Conservation (phyloP, 768 basidiomycete species). For the Ephemerocybe angulata region DNA sequence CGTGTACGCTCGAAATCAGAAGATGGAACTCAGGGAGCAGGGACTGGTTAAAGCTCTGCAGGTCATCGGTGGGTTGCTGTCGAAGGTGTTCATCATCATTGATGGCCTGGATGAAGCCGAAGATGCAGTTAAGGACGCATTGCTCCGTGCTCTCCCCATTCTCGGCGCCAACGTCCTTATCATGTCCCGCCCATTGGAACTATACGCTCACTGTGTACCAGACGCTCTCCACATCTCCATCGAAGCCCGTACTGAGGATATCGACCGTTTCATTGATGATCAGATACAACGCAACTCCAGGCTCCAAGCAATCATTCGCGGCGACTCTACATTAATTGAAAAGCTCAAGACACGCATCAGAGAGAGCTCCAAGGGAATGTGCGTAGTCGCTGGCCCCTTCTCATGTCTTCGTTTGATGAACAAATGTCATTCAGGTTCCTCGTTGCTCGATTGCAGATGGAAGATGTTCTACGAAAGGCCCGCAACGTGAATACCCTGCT, state of each 20-base stretch:
- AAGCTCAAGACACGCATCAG: background rate
- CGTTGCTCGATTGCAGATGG: background rate
- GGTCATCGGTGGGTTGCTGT: no score
- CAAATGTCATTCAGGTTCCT: background rate
- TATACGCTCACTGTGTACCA: background rate
- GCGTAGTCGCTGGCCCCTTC: background rate
- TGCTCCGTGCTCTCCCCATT: background rate
- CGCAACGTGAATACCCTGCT: background rate
- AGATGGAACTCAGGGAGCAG: no score
- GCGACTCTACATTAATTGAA: background rate
- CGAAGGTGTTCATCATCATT: no score
- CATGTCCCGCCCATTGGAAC: background rate
- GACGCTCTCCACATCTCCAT: background rate
- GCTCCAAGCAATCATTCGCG: background rate
- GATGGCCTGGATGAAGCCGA: conserved; percentile 1
- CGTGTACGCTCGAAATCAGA: no score
- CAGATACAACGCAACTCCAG: background rate
- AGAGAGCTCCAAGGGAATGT: background rate
- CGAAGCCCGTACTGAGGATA: background rate
- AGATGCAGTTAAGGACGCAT: background rate
- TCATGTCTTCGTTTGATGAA: background rate
- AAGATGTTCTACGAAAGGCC: background rate
- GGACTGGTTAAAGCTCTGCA: no score
- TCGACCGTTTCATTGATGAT: background rate
- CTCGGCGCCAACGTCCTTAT: background rate